Base-by-base conservation (phyloP, 164 flowering plant species). In the Annona squamosa region DNA sequence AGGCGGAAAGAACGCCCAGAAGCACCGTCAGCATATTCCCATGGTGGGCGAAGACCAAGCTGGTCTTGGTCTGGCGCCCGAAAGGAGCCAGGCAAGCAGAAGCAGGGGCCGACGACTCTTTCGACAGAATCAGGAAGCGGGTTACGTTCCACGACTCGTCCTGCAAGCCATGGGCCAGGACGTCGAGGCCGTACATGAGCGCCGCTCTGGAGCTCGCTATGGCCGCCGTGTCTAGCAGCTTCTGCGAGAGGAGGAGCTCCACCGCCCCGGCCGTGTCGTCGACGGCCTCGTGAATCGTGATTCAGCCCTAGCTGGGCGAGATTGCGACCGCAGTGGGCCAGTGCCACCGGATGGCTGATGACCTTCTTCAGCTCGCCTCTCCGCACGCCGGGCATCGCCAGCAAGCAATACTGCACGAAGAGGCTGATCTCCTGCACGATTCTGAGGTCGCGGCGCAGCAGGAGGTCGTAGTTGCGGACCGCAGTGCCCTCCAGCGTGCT, bases 101-200 rank as follows among this genome's bases (percentile, higher is more conserved):
- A 6, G 1, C 4, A 12, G 42, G 41, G 37, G 37, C 37, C 1
- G 37, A 26, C 37, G 37, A 26, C 5, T 64, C 52, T 46, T 70
- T 67, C 1, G 82, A 67, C 4, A 79, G 74, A 63, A 79, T 79
- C 17, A 79, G 18, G 74, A 79, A 79, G 42, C 81, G 66, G 59
- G 81, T 79, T 57, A 76, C 79, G 19, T 79, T 79, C 79, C 82
- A 76, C n/a, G 82, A 79, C 62, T 79, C 82, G 9, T 79, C 82
- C 65, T 79, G 82, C 45, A 79, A 41, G 4, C 77, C 82, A 17
- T 79, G 74, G 9, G 79, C 79, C 4, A 79, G 72, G 13, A 79
- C 75, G 57, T 79, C 67, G 18, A 79, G 69, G 37, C 79, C 77
- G 67, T 79, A 79, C 1, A 79, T 67, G 6, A n/a, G 41, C 16